Evolutionary conservation across 2,329 filamentous ascomycete genomes (phyloP).

Genomic region (Furcasterigmium sp.): DNA sequence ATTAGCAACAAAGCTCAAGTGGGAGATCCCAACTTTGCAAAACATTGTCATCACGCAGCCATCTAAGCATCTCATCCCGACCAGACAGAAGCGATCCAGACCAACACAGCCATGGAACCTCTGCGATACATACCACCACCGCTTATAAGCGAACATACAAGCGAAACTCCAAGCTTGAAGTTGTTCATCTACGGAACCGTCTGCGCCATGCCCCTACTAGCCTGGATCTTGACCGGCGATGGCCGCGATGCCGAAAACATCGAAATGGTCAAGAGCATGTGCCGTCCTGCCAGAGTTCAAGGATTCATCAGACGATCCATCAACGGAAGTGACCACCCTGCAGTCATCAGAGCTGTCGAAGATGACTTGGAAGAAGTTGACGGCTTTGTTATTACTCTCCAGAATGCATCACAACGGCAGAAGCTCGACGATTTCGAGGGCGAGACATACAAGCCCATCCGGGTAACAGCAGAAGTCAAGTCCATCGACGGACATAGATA

Average conservation of each 20-base stretch:
- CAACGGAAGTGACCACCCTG: conserved; percentile 18
- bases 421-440: conserved; percentile 28
- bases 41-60: too few relatives aligned
- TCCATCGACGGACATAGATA: too few relatives aligned
- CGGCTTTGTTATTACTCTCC: conserved; percentile 16
- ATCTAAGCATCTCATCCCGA: too few relatives aligned
- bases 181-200: conserved; percentile 25
- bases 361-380: conserved; percentile 12
- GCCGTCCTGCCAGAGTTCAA: conserved; percentile 12
- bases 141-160: too few relatives aligned
- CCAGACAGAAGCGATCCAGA: too few relatives aligned
- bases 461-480: conserved; percentile 5
- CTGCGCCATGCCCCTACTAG: conserved; percentile 18
- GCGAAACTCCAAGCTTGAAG: too few relatives aligned
- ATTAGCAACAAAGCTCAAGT: too few relatives aligned
- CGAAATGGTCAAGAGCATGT: conserved; percentile 5
- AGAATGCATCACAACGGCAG: conserved; percentile 18
- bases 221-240: conserved; percentile 22
- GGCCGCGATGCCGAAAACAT: conserved; percentile 15
- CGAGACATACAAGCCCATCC: conserved; percentile 13
- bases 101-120: too few relatives aligned
- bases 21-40: too few relatives aligned
- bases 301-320: conserved; percentile 15
- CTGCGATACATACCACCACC: too few relatives aligned
- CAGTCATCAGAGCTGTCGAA: conserved; percentile 8